Conservation (phyloP, 2,329 filamentous ascomycete species). For the Cercospora brassicicola region DNA sequence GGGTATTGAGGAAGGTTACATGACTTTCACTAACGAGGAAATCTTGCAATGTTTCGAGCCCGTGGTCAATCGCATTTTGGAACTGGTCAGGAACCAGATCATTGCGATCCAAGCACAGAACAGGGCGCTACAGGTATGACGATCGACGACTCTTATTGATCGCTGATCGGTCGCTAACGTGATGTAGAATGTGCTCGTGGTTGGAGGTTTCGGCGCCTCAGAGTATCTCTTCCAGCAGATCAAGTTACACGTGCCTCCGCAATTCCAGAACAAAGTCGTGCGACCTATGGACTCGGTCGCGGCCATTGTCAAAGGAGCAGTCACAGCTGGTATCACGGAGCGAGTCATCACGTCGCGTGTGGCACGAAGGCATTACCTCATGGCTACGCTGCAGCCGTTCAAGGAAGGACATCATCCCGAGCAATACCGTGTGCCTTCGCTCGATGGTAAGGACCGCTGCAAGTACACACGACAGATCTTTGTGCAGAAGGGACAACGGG, state of each 20-base stretch:
- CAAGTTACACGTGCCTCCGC: slow-evolving; percentile 94
- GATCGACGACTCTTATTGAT: neutral
- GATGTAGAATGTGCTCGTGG: slow-evolving; percentile 80
- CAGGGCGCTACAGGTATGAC: slow-evolving; percentile 71
- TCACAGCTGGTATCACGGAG: slow-evolving; percentile 96
- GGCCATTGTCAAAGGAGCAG: slow-evolving; percentile 96
- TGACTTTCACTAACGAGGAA: slow-evolving; percentile 99
- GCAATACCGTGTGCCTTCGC: slow-evolving; percentile 91
- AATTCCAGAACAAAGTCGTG: slow-evolving; percentile 98
- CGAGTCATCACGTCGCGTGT: slow-evolving; percentile 95
- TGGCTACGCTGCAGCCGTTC: slow-evolving; percentile 98
- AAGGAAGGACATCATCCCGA: slow-evolving; percentile 98
- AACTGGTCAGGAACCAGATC: slow-evolving; percentile 95
- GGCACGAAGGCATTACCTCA: slow-evolving; percentile 94
- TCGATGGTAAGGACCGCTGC: slow-evolving; percentile 96
- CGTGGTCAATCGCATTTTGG: slow-evolving; percentile 93
- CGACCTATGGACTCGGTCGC: slow-evolving; percentile 98
- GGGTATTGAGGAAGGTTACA: slow-evolving; percentile 97
- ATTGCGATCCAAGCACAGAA: slow-evolving; percentile 99
- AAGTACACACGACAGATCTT: slow-evolving; percentile 99
- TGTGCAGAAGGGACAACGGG: slow-evolving; percentile 95
- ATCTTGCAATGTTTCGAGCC: slow-evolving; percentile 99
- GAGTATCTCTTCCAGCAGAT: slow-evolving; percentile 99
- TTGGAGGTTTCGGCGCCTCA: slow-evolving; percentile 96
- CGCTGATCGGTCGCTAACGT: slow-evolving; percentile 32